Evolutionary conservation across 768 basidiomycete species (phyloP).

Genomic region (Clavaria fumosa): DNA sequence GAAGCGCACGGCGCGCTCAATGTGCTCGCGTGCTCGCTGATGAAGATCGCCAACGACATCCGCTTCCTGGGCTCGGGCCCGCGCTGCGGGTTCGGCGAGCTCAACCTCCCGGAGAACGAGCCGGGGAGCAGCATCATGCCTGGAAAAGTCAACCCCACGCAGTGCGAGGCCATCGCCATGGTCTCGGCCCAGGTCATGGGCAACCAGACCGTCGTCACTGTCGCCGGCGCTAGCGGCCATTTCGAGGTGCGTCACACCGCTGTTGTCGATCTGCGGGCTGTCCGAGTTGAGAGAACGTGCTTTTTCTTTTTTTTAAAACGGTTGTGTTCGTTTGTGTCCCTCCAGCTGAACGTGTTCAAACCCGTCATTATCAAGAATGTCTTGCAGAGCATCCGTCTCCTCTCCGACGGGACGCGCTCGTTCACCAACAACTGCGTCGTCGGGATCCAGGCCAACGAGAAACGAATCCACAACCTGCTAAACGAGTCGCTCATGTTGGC

Average conservation of each 20-base stretch:
- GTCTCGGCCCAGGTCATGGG: constrained; percentile 98
- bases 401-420: constrained; percentile 87
- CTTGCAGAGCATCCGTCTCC: constrained; percentile 83
- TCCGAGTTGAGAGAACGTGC: too few species aligned
- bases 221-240: constrained; percentile 91
- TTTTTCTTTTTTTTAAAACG: too few species aligned
- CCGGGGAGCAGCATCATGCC: constrained; percentile 99
- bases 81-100: constrained; percentile 91
- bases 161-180: constrained; percentile 98
- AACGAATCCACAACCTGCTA: constrained; percentile 73
- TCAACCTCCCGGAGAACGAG: constrained; percentile 93
- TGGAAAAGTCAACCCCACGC: constrained; percentile 98
- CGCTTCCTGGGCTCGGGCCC: constrained; percentile 96
- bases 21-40: constrained; percentile 87
- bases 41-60: constrained; percentile 99
- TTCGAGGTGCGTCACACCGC: constrained; percentile 59
- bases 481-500: constrained; percentile 98
- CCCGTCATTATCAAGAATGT: constrained; percentile 98
- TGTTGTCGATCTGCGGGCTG: constrained; percentile 1
- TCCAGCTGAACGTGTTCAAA: constrained; percentile 94
- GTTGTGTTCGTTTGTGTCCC: constrained; percentile 6
- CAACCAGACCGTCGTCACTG: constrained; percentile 83
- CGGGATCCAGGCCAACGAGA: constrained; percentile 93
- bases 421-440: constrained; percentile 97
- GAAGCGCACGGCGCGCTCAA: constrained; percentile 96